Evolutionary conservation across 164 flowering plant species (phyloP).

Genomic region (Tetrastigma voinierianum): DNA sequence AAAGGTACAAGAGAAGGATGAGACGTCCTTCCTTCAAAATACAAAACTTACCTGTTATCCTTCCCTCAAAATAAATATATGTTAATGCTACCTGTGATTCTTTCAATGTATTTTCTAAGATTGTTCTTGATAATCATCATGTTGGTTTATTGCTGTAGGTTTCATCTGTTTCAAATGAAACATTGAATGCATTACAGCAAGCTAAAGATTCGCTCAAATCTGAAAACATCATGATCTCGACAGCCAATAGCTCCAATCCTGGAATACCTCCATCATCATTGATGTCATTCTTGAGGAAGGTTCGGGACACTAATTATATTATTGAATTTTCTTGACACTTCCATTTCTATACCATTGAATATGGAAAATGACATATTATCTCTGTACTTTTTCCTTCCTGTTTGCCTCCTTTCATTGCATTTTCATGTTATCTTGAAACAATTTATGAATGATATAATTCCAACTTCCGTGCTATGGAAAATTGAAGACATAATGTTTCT

Average conservation of each 20-base stretch:
- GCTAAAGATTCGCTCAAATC: slow-evolving; percentile 63
- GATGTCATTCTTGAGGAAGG: slow-evolving; percentile 87
- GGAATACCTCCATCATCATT: slow-evolving; percentile 97
- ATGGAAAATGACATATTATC: no score
- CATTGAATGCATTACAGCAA: slow-evolving; percentile 51
- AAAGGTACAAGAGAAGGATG: no score
- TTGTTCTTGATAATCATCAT: not conserved
- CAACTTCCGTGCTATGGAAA: no score
- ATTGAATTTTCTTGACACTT: not conserved
- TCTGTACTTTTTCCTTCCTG: not conserved
- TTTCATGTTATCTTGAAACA: not conserved
- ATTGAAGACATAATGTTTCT: no score
- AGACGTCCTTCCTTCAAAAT: no score
- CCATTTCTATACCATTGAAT: no score
- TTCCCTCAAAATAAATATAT: no score
- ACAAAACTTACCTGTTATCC: no score
- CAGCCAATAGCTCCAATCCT: slow-evolving; percentile 73
- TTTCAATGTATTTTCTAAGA: no score
- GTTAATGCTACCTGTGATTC: no score
- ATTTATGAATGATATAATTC: no score
- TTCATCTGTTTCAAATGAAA: slow-evolving; percentile 45
- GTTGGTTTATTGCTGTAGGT: slow-evolving; percentile 34
- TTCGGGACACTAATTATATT: slow-evolving; percentile 13
- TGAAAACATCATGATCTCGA: slow-evolving; percentile 42
- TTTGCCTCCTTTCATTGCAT: not conserved